Conservation (phyloP, 768 basidiomycete genomes). For the Multifurca ochricompacta region DNA sequence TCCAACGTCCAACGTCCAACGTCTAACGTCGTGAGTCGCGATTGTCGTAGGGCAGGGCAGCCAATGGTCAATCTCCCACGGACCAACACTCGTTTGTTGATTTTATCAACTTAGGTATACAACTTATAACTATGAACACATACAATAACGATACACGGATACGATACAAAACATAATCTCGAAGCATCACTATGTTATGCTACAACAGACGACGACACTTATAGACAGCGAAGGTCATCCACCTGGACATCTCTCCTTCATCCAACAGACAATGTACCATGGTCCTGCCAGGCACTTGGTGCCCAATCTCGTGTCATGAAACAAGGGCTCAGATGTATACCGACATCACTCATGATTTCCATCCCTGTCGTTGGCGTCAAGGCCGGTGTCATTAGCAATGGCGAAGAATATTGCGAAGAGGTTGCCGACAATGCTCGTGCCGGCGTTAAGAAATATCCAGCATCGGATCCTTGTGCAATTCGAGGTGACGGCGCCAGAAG, state of each 20-base stretch:
- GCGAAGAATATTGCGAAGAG: constrained; percentile 11
- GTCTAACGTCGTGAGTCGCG: too few relatives aligned
- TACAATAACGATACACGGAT: neutral
- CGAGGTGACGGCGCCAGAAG: neutral
- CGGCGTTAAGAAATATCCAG: neutral
- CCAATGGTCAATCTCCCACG: constrained; percentile 9
- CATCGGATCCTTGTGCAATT: neutral
- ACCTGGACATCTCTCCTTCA: neutral
- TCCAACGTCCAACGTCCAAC: too few relatives aligned
- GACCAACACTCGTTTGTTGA: constrained; percentile 4
- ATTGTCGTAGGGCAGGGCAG: too few relatives aligned
- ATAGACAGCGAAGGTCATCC: neutral
- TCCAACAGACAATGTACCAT: neutral
- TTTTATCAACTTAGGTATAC: constrained; percentile 3
- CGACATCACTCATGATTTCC: neutral
- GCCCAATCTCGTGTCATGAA: neutral
- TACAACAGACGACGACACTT: neutral
- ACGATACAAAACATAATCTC: constrained; percentile 2
- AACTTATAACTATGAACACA: neutral
- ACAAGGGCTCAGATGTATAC: neutral
- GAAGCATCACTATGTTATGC: neutral
- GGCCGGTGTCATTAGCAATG: neutral
- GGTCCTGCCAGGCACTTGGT: constrained; percentile 1
- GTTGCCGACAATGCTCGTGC: neutral
- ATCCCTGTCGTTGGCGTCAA: neutral